Conservation (phyloP, 2,329 filamentous ascomycete genomes). For the Raffaelea deltoideospora region DNA sequence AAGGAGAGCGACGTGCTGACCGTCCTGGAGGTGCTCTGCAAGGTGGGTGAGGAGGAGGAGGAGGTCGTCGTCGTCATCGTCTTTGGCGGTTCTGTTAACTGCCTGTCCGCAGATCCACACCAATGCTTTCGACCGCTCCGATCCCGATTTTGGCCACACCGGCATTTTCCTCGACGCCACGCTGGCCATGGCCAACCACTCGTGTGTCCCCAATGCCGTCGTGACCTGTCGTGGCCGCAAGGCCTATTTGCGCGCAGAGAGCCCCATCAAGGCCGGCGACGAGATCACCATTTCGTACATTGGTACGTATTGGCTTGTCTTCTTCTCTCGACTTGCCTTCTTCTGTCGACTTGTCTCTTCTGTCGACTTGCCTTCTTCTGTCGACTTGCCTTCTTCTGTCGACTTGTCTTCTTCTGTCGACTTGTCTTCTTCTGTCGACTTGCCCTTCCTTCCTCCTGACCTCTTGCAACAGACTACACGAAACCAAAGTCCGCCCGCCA, state of each 20-base stretch:
- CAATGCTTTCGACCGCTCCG: slow-evolving; percentile 44
- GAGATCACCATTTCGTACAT: slow-evolving; percentile 49
- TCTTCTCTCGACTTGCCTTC: not conserved
- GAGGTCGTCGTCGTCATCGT: too few relatives aligned
- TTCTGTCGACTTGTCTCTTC: not conserved
- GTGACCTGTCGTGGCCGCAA: slow-evolving; percentile 38
- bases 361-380: not conserved
- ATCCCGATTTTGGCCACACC: slow-evolving; percentile 33
- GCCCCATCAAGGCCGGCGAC: slow-evolving; percentile 31
- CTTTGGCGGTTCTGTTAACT: not conserved
- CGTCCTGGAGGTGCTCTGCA: slow-evolving; percentile 35
- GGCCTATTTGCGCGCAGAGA: slow-evolving; percentile 34
- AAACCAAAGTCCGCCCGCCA: slow-evolving; percentile 26
- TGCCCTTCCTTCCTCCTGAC: not conserved
- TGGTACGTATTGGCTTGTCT: slow-evolving; percentile 23
- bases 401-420: not conserved
- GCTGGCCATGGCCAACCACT: slow-evolving; percentile 47
- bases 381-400: not conserved
- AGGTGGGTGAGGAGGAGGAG: too few relatives aligned
- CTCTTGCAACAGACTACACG: slow-evolving; percentile 31
- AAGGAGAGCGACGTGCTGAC: slow-evolving; percentile 20
- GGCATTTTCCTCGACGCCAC: slow-evolving; percentile 41
- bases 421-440: not conserved
- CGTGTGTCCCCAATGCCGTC: slow-evolving; percentile 43
- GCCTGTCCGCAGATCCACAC: slow-evolving; percentile 43